Conservation (phyloP, 2,329 filamentous ascomycete genomes). For the Camillea tinctor region DNA sequence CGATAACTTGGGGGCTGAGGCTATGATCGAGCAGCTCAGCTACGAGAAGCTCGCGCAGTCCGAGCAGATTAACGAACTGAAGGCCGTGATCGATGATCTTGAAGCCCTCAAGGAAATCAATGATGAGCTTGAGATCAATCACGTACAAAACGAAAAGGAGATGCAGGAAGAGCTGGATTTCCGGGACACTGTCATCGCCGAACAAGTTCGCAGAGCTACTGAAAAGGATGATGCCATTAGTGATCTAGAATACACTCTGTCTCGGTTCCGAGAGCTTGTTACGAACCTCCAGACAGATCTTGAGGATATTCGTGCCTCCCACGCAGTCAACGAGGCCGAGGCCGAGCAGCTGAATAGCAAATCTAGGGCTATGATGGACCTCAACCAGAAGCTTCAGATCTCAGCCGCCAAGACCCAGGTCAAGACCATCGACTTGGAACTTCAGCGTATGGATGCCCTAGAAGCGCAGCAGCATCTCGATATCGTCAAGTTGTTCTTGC, state of each 20-base stretch:
- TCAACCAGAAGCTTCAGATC: slow-evolving; percentile 90
- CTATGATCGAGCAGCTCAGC: slow-evolving; percentile 90
- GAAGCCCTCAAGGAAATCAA: slow-evolving; percentile 89
- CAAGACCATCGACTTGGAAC: slow-evolving; percentile 90
- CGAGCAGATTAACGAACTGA: slow-evolving; percentile 80
- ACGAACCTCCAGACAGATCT: slow-evolving; percentile 81
- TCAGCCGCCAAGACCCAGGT: slow-evolving; percentile 89
- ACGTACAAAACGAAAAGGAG: slow-evolving; percentile 90
- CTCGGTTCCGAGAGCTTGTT: slow-evolving; percentile 85
- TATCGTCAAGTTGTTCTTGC: slow-evolving; percentile 86
- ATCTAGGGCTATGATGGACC: slow-evolving; percentile 91
- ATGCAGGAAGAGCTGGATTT: slow-evolving; percentile 91
- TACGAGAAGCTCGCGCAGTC: slow-evolving; percentile 82
- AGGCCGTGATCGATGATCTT: slow-evolving; percentile 78
- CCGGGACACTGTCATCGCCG: slow-evolving; percentile 79
- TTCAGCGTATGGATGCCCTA: slow-evolving; percentile 82
- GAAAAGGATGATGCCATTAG: slow-evolving; percentile 79
- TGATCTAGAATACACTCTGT: slow-evolving; percentile 87
- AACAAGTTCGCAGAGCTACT: slow-evolving; percentile 69
- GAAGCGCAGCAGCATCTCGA: slow-evolving; percentile 85
- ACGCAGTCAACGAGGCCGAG: slow-evolving; percentile 88
- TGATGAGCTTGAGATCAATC: slow-evolving; percentile 91
- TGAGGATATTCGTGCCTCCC: slow-evolving; percentile 88
- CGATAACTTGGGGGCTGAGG: slow-evolving; percentile 81
- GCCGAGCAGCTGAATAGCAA: slow-evolving; percentile 86